Evolutionary conservation across 805 yeast genomes (phyloP), one percentile per base, ranked within the genome.

Genomic region (Kodamaea laetipori): DNA sequence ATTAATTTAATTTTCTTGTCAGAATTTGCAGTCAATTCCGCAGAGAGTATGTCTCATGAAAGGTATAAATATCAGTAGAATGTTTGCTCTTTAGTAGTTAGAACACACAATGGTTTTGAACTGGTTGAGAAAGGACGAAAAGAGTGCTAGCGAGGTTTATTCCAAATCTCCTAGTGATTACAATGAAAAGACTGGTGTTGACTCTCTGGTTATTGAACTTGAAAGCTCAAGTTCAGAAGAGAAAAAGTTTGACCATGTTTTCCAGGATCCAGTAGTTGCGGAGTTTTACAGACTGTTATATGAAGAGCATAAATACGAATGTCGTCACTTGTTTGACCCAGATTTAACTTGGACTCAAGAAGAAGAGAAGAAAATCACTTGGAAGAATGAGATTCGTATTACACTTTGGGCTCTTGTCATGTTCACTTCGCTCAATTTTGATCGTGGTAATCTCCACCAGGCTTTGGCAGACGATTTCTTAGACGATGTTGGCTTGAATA

Each of bases 261-360:
- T 49, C 24, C 41, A 41, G 15, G 78, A 80, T 49, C 79, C 80
- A 1, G 61, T 51, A 4, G 67, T 73, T 2, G 81, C 77, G 2
- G 69, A 69, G 27, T 60, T 72, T 53, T 81, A 76, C 55, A 49
- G 62, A 4, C 52, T 62, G 0, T 33, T 78, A 6, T 81, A 81
- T 51, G 80, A 78, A 33, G 49, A 57, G 3, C 57, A 77, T 1
- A 36, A 73, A 7, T 82, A 82, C 53, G 87, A 82, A 54, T 75
- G 84, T 47, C 66, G 77, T 16, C 63, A 67, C 26, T 67, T 67
- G 12, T 77, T 82, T 53, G 86, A 84, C 54, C 84, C 86, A 0
- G 66, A 68, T 0, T 71, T 80, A 28, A 66, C 69, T 8, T 58
- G 63, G 63, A 51, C 58, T 3, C 27, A 37, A 4, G 53, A 51